Conservation (phyloP, 768 basidiomycete genomes). For the Gloeophyllum trabeum region DNA sequence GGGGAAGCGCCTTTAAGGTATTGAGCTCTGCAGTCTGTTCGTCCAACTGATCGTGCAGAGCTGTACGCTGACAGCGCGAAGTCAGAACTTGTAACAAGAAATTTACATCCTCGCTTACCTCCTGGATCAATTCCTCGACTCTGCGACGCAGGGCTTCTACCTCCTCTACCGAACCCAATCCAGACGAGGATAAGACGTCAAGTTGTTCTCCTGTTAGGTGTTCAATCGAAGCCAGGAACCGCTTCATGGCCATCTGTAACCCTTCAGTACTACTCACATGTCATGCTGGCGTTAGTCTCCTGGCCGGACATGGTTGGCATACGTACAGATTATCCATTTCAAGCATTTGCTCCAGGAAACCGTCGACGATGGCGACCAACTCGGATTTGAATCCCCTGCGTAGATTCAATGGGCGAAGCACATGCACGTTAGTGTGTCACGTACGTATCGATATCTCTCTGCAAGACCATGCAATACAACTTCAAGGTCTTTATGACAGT, state of each 20-base stretch:
- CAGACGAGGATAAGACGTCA: slow-evolving; percentile 33
- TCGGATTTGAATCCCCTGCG: slow-evolving; percentile 52
- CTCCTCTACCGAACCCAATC: slow-evolving; percentile 39
- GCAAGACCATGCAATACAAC: slow-evolving; percentile 42
- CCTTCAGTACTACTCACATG: neutral
- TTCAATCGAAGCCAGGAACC: slow-evolving; percentile 49
- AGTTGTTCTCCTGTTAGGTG: slow-evolving; percentile 56
- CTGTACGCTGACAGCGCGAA: slow-evolving; percentile 27
- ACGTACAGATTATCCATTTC: slow-evolving; percentile 55
- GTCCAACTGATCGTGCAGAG: slow-evolving; percentile 41
- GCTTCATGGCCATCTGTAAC: slow-evolving; percentile 44
- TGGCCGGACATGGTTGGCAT: neutral
- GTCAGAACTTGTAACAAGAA: neutral
- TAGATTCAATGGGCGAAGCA: slow-evolving; percentile 4
- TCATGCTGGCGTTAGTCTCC: neutral
- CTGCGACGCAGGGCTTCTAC: slow-evolving; percentile 43
- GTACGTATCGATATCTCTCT: slow-evolving; percentile 49
- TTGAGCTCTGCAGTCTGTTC: slow-evolving; percentile 61
- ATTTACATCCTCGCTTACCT: slow-evolving; percentile 30
- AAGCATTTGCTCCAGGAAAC: slow-evolving; percentile 52
- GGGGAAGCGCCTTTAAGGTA: slow-evolving; percentile 44
- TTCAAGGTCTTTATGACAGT: slow-evolving; percentile 49
- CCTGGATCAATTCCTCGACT: slow-evolving; percentile 53
- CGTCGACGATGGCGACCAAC: slow-evolving; percentile 45
- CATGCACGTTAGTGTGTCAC: slow-evolving; percentile 15